These are phyloP conservation scores for Arthrobotrys entomopaga DNA, from an alignment of 2,329 filamentous ascomycete genomes.

Conservation along the genomic window DNA sequence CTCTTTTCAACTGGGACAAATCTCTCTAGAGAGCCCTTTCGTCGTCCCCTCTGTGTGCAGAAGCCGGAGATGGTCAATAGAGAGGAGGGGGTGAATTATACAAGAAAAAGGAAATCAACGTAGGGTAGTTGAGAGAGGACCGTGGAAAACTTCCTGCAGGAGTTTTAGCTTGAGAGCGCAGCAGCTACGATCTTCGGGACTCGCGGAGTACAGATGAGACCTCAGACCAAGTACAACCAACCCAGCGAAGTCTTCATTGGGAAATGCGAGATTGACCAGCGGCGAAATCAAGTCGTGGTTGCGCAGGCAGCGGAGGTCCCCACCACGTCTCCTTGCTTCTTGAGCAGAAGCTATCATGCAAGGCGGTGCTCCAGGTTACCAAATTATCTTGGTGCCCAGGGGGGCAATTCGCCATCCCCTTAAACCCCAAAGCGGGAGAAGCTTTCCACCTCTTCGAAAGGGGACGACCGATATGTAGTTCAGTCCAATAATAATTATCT, in stretches of 20 bases:
- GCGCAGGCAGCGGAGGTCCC: constrained; percentile 37
- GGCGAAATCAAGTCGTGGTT: constrained; percentile 19
- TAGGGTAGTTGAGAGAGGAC: constrained; percentile 30
- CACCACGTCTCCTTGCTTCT: constrained; percentile 43
- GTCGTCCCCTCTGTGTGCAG: constrained; percentile 12
- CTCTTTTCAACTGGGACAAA: constrained; percentile 22
- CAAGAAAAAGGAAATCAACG: constrained; percentile 34
- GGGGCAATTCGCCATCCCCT: not conserved
- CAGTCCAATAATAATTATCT: no score
- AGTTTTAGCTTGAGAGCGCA: constrained; percentile 36
- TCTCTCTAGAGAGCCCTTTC: constrained; percentile 24
- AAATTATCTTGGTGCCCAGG: constrained; percentile 7
- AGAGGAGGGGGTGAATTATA: constrained; percentile 42
- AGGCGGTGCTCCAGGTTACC: constrained; percentile 19
- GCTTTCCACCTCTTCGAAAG: no score
- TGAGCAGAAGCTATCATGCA: constrained; percentile 47
- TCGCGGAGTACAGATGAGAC: constrained; percentile 40
- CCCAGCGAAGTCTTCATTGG: constrained; percentile 19
- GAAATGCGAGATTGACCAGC: constrained; percentile 34
- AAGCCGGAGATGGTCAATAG: constrained; percentile 38
- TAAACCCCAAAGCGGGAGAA: not conserved
- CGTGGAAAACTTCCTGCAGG: constrained; percentile 51
- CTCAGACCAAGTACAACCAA: constrained; percentile 45
- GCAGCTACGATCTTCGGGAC: constrained; percentile 54
- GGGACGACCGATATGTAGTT: no score